Percentiles rank a stretch among this genome's conserved stretches.
Evolutionary conservation across 1,139 yeast species (phyloP).

Genomic region (Sugiyamaella castrensis): DNA sequence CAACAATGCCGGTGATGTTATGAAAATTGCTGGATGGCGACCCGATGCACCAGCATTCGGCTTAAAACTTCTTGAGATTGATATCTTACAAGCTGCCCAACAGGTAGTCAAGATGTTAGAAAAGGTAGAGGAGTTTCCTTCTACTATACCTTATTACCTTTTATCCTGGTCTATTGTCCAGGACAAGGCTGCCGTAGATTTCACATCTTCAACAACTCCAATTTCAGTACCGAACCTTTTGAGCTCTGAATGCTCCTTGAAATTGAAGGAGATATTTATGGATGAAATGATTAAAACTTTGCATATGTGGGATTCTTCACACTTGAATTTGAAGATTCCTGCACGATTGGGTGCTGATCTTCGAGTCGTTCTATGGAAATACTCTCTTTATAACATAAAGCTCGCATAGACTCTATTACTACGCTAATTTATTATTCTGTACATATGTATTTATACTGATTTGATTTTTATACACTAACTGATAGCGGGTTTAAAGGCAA

Average conservation of each 20-base stretch:
- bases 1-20: not conserved
- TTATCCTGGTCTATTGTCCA: too few species aligned
- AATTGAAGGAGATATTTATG: too few species aligned
- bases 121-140: too few species aligned
- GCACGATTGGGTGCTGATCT: not conserved
- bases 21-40: slow-evolving; percentile 12
- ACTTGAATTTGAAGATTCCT: not conserved
- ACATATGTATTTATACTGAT: not conserved
- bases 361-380: slow-evolving; percentile 13
- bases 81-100: slow-evolving; percentile 11
- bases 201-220: too few species aligned
- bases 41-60: slow-evolving; percentile 14
- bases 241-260: too few species aligned
- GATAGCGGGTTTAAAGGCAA: slow-evolving; percentile 48
- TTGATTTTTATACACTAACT: not conserved
- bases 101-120: not conserved
- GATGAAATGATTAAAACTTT: too few species aligned
- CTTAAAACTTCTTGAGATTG: slow-evolving; percentile 14
- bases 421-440: not conserved
- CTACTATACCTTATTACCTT: too few species aligned
- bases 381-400: slow-evolving; percentile 4
- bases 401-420: too few species aligned
- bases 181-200: too few species aligned
- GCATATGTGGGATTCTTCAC: too few species aligned
- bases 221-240: too few species aligned